Evolutionary conservation across 2,329 filamentous ascomycete species (phyloP).

Genomic region (Cladophialophora chaetospira): DNA sequence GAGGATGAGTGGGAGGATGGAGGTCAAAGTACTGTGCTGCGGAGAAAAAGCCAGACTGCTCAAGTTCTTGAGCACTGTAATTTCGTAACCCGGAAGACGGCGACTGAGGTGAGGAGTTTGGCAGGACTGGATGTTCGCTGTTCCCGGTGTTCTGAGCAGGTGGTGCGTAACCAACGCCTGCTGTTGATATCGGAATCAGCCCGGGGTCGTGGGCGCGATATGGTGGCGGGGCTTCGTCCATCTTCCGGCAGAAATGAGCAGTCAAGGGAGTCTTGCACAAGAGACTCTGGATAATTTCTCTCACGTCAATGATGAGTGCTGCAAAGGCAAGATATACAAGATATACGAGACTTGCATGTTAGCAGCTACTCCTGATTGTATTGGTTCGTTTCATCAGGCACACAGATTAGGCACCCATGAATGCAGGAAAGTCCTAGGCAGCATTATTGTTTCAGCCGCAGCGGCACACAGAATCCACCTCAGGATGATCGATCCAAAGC

Average conservation of each 20-base stretch:
- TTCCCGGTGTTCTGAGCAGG: not conserved
- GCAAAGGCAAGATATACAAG: too few species aligned
- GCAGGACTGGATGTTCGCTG: not conserved
- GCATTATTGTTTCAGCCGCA: too few species aligned
- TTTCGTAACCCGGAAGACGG: not conserved
- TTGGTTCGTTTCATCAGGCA: too few species aligned
- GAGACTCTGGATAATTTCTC: too few species aligned
- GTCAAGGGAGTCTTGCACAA: not conserved
- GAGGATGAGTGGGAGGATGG: not conserved
- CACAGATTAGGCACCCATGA: too few species aligned
- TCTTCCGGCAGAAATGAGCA: not conserved
- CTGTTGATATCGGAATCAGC: not conserved
- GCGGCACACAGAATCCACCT: too few species aligned
- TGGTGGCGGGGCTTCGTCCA: constrained; percentile 1
- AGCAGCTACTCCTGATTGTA: too few species aligned
- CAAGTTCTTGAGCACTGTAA: not conserved
- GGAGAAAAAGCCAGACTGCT: constrained; percentile 1
- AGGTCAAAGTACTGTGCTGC: constrained; percentile 1
- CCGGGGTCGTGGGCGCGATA: not conserved
- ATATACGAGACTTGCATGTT: too few species aligned
- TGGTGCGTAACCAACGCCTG: not conserved
- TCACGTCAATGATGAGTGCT: too few species aligned
- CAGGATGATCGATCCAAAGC: too few species aligned
- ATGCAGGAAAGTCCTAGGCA: too few species aligned
- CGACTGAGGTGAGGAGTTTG: not conserved